Conservation (phyloP, 495 filamentous ascomycete species). For the Penicillium waksmanii region DNA sequence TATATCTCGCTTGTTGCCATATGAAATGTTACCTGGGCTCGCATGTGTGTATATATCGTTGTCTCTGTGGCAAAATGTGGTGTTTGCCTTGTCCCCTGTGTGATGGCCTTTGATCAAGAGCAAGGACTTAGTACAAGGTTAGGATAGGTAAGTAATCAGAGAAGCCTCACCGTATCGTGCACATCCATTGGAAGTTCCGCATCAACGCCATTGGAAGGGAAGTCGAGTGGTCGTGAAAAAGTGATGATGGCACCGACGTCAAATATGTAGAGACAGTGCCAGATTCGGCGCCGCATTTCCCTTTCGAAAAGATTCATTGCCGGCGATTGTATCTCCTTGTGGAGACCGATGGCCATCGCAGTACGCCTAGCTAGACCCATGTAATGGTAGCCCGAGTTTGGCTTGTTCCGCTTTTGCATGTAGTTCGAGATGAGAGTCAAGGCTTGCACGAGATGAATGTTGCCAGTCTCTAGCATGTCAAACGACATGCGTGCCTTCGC, state of each 20-base stretch:
- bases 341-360: conserved; percentile 28
- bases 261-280: conserved; percentile 27
- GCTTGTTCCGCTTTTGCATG: conserved; percentile 28
- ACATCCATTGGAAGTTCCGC: conserved; percentile 24
- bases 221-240: conserved; percentile 26
- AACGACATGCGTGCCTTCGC: conserved; percentile 25
- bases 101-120: conserved; percentile 16
- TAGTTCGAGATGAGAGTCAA: conserved; percentile 24
- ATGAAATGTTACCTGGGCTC: conserved; percentile 23
- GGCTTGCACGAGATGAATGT: conserved; percentile 22
- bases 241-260: conserved; percentile 26
- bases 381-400: conserved; percentile 29
- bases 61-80: conserved; percentile 16
- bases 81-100: conserved; percentile 7
- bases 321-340: conserved; percentile 24
- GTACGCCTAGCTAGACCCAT: conserved; percentile 25
- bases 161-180: conserved; percentile 19
- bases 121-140: not conserved
- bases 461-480: conserved; percentile 27
- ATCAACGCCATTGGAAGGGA: conserved; percentile 21
- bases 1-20: conserved; percentile 21
- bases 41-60: conserved; percentile 23
- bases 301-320: conserved; percentile 9
- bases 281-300: conserved; percentile 24
- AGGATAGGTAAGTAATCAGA: not conserved